A percentile compares a stretch with the other conserved stretches of the same genome.
Evolutionary conservation across 2,329 filamentous ascomycete genomes (phyloP).

Genomic region (Sporothrix schenckii): DNA sequence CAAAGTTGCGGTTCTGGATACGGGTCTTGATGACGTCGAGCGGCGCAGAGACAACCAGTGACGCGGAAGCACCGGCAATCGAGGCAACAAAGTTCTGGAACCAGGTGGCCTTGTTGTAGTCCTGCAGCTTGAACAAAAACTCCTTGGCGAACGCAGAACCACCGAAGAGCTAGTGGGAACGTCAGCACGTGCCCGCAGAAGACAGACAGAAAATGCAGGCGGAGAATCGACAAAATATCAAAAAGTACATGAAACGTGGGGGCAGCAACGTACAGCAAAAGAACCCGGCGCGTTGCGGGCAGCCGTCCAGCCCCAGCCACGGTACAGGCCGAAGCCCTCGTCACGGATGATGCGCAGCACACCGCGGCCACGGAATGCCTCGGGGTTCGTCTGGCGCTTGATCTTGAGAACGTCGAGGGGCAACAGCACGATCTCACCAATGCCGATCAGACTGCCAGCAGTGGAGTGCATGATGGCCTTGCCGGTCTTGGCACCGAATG

Average conservation of each 20-base stretch:
- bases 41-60: conserved; percentile 93
- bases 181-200: neutral
- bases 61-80: conserved; percentile 90
- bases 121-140: conserved; percentile 83
- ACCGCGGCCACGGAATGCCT: conserved; percentile 93
- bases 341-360: conserved; percentile 87
- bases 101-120: conserved; percentile 96
- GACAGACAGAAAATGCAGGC: neutral
- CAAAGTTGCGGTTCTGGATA: conserved; percentile 98
- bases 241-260: neutral
- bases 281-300: conserved; percentile 95
- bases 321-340: conserved; percentile 93
- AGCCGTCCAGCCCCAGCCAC: conserved; percentile 96
- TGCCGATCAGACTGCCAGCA: conserved; percentile 92
- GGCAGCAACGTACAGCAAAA: conserved; percentile 72
- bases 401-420: conserved; percentile 98
- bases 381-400: conserved; percentile 98
- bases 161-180: conserved; percentile 74
- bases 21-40: conserved; percentile 98
- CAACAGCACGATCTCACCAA: conserved; percentile 93
- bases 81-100: conserved; percentile 97
- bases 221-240: neutral
- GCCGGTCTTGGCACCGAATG: conserved; percentile 95
- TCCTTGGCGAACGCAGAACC: conserved; percentile 97
- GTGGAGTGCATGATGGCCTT: conserved; percentile 98